Percentiles rank a stretch among this genome's conserved stretches.
These are phyloP conservation scores for Kodamaea jinghongensis DNA, from an alignment of 805 yeast genomes.

Conservation along the genomic window DNA sequence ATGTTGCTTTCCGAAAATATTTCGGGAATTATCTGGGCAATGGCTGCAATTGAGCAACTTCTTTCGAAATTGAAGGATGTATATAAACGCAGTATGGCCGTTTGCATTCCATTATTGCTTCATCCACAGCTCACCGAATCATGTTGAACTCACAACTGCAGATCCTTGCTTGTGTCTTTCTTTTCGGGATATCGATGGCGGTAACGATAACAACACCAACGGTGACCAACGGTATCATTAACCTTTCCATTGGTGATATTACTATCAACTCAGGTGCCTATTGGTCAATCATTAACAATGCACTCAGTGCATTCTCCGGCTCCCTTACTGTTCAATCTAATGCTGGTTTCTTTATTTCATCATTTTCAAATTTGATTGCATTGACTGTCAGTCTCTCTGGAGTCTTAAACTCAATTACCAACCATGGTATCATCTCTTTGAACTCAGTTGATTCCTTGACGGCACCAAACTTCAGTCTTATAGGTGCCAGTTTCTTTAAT, in stretches of 20 bases:
- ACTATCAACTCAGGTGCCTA: conserved; percentile 16
- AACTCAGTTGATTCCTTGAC: conserved; percentile 14
- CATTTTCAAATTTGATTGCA: conserved; percentile 6
- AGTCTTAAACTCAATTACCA: conserved; percentile 13
- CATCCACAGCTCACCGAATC: no score
- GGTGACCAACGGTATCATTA: conserved; percentile 11
- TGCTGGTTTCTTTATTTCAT: conserved; percentile 17
- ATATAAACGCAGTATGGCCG: no score
- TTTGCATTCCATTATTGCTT: no score
- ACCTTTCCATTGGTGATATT: conserved; percentile 15
- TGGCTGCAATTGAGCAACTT: no score
- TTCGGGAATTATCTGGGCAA: no score
- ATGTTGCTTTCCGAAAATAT: no score
- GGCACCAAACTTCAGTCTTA: conserved; percentile 11
- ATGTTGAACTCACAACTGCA: no score
- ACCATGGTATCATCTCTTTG: conserved; percentile 20
- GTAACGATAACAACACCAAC: conserved; percentile 12
- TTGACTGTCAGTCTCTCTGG: conserved; percentile 12
- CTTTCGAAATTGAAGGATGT: no score
- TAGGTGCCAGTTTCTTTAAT: conserved; percentile 11
- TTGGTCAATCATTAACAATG: conserved; percentile 17
- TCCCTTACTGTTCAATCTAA: conserved; percentile 11
- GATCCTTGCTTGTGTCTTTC: no score
- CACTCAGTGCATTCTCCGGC: conserved; percentile 13
- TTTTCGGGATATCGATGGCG: no score